Percentiles rank a stretch among this genome's conserved stretches.
Evolutionary conservation across 129 eudicot genomes (phyloP).

Genomic region (Solidago caesia): DNA sequence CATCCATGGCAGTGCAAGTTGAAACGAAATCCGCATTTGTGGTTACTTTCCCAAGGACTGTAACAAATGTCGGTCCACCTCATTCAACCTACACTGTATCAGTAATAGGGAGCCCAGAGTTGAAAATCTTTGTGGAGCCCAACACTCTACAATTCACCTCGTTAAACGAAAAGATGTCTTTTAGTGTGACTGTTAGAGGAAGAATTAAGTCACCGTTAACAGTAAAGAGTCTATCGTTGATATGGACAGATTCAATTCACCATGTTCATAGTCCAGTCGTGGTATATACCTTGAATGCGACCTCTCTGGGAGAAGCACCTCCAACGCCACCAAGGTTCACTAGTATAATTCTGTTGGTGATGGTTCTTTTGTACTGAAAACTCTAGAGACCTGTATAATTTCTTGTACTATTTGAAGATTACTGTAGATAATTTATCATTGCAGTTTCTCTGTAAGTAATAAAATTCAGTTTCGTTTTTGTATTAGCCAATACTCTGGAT

Average conservation of each 20-base stretch:
- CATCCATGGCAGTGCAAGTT: constrained; percentile 19
- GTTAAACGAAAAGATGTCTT: constrained; percentile 31
- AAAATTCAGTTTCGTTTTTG: too few relatives aligned
- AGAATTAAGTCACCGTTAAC: neutral
- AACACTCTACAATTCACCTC: constrained; percentile 22
- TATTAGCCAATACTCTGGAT: too few relatives aligned
- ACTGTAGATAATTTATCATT: too few relatives aligned
- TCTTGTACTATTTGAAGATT: too few relatives aligned
- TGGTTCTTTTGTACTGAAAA: neutral
- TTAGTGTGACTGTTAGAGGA: constrained; percentile 30
- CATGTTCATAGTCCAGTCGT: constrained; percentile 23
- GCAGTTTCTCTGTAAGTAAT: too few relatives aligned
- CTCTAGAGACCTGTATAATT: neutral
- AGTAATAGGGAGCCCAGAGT: neutral
- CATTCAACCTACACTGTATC: constrained; percentile 33
- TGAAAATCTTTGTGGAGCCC: constrained; percentile 31
- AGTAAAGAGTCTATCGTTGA: neutral
- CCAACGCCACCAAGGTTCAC: neutral
- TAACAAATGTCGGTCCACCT: constrained; percentile 38
- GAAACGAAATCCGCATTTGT: neutral
- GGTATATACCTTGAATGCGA: constrained; percentile 2
- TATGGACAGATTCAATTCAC: constrained; percentile 20
- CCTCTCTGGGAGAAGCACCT: neutral
- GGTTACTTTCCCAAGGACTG: constrained; percentile 38
- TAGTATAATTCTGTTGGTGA: neutral